These are phyloP conservation scores for Microdochium nivale DNA, from an alignment of 2,329 filamentous ascomycete species.

Conservation along the genomic window DNA sequence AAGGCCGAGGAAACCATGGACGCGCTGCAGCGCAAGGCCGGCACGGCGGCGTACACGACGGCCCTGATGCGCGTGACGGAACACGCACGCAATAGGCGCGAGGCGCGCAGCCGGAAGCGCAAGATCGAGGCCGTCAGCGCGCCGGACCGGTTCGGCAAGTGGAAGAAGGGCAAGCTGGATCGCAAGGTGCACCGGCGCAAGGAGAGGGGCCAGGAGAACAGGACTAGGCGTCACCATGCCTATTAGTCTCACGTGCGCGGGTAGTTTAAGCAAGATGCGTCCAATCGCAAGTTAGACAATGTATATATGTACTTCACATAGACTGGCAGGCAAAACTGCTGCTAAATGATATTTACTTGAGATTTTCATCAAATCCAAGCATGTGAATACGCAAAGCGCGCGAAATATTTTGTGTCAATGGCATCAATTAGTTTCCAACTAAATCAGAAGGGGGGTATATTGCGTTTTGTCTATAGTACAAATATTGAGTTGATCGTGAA, in stretches of 20 bases:
- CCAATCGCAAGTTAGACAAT: too few relatives aligned
- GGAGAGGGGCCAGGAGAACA: slow-evolving; percentile 65
- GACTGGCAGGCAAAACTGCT: too few relatives aligned
- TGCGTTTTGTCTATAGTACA: too few relatives aligned
- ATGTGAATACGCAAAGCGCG: too few relatives aligned
- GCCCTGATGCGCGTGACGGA: slow-evolving; percentile 66
- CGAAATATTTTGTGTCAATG: too few relatives aligned
- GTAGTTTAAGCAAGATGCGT: background rate
- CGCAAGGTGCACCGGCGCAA: slow-evolving; percentile 78
- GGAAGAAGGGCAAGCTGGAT: slow-evolving; percentile 78
- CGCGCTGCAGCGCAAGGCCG: slow-evolving; percentile 74
- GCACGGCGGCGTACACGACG: slow-evolving; percentile 69
- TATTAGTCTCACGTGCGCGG: slow-evolving; percentile 35
- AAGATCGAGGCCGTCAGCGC: slow-evolving; percentile 79
- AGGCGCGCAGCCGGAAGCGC: slow-evolving; percentile 72
- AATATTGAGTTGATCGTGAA: too few relatives aligned
- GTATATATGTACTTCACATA: too few relatives aligned
- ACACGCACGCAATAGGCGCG: slow-evolving; percentile 61
- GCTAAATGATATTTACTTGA: slow-evolving; percentile 7
- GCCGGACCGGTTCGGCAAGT: slow-evolving; percentile 68
- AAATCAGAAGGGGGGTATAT: too few relatives aligned
- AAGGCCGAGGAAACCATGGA: slow-evolving; percentile 73
- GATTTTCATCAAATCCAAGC: too few relatives aligned
- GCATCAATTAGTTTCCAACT: too few relatives aligned
- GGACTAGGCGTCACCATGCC: slow-evolving; percentile 61